phyloP scores from a whole-genome alignment of 176 grass and related monocot genomes.

The Themeda triandra region DNA sequence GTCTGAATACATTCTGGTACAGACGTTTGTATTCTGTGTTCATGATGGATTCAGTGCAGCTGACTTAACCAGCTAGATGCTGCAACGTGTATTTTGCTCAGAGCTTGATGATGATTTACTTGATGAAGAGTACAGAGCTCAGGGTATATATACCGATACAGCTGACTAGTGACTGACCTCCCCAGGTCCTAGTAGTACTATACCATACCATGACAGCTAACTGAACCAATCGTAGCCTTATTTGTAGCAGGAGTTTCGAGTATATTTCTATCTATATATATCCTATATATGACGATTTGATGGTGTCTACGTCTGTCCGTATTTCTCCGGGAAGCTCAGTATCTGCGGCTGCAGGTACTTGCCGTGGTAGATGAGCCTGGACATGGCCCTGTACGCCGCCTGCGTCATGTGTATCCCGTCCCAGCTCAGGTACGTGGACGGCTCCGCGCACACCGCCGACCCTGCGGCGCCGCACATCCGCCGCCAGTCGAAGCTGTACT shows the following conservation, averaged over 20 bases:
- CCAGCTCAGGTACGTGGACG: constrained; percentile 68
- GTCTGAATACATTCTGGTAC: background rate
- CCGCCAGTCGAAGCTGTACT: constrained; percentile 59
- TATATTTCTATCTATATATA: background rate
- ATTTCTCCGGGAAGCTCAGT: constrained; percentile 16
- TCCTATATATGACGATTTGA: background rate
- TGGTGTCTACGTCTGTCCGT: background rate
- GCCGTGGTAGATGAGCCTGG: constrained; percentile 45
- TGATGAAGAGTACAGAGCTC: background rate
- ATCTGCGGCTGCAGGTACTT: constrained; percentile 51
- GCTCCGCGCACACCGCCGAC: constrained; percentile 46
- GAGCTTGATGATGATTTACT: background rate
- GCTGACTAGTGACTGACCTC: background rate
- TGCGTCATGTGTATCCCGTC: constrained; percentile 94
- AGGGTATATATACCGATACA: background rate
- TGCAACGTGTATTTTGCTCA: background rate
- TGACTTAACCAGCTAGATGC: background rate
- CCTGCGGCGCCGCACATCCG: constrained; percentile 61
- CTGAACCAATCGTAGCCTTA: background rate
- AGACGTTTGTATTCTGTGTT: background rate
- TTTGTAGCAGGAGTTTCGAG: background rate
- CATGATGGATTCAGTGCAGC: background rate
- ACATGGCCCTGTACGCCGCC: constrained; percentile 66
- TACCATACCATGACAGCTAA: background rate
- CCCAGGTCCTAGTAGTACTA: background rate